Base-by-base conservation (phyloP, 108 stramenopile genomes). In the Cyclotella choctawhatcheeana region DNA sequence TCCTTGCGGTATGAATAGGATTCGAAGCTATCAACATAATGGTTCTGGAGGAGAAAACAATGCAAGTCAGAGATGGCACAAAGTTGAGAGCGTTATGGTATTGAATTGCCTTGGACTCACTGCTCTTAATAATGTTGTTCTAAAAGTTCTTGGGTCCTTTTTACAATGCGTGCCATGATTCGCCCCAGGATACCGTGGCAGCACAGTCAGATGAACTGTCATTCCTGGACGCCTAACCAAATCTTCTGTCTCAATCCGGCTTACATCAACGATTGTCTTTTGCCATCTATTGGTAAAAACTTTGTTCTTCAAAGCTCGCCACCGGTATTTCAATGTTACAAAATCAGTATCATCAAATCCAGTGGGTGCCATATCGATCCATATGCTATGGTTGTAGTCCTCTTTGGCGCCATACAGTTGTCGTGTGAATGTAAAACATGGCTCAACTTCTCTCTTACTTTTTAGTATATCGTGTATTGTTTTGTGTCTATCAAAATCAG, bases 1-100 rank as follows among this genome's bases (percentile, higher is more conserved):
- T 89, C 88, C 21, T 87, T 67, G 31, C 88, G 88, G 45, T 85
- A 89, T 0, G 74, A 64, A 51, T 87, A 90, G 51, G 85, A 74
- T 44, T 85, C 74, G 20, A 56, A 79, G 65, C 76, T 76, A 26
- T 84, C 89, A 44, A 87, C 45, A 55, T 90, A 90, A 44, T 90
- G 89, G 73, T 87, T 76, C 55, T 82, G 73, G 13, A 78, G n/a
- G 68, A 35, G 85, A 45, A 5, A 81, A 10, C 43, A n/a, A 43
- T 13, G 22, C 14, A 25, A 16, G 44, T 29, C 40, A 44, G 22
- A 50, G 29, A 48, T 7, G 27, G 20, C 14, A 20, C 1, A 48
- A 50, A 26, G 12, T 3, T 48, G 32, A 44, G 6, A 66, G 51
- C 18, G 6, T 18, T 66, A 6, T 66, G 4, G 13, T 21, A 43